Evolutionary conservation across 129 eudicot genomes (phyloP), one percentile per base, ranked within the genome.

Genomic region (Chrysanthemum seticuspe): DNA sequence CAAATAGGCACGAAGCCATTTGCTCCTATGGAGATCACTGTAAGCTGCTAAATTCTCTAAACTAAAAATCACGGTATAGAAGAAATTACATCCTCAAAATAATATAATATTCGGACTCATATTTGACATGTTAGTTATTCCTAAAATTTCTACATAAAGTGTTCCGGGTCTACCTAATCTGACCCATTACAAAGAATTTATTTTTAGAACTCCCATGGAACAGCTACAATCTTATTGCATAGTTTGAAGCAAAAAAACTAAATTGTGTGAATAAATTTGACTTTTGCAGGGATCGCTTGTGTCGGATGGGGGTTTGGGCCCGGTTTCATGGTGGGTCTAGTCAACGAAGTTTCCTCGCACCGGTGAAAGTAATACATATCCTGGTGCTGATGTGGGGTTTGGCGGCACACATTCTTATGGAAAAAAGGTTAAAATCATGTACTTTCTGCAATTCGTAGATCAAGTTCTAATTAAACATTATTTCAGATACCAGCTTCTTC

Each of bases 11-110:
- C 77, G 14, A 90, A 88, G 58, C 93, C 87, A 15, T 88, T 90
- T 85, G 88, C 99, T 19, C 99, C 97, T 23, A 90, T 95, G 99
- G 87, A 86, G 75, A 65, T 95, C 63, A 85, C 80, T 64, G 99
- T 90, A 85, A 87, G 98, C 80, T 67, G 40, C 48, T 44, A 10
- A 23, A 4, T 6, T 59, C 60, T 40, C 10, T 40, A 40, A 40
- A 40, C 47, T 40, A 7, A 2, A 40, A 40, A 40, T 40, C 45
- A 0, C 10, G 2, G 2, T 40, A 6, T 7, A 40, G 10, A 40
- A 40, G 5, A 34, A 7, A 40, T 6, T 7, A 7, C 47, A 40
- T 40, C 2, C 47, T 62, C 25, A 34, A 16, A 70, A 31, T 11
- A 6, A 16, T 14, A 10, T 10, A 52, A n/a, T 51, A n/a, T 15